A percentile compares a stretch with the other conserved stretches of the same genome.
These are phyloP conservation scores for Tricharina praecox DNA, from an alignment of 495 filamentous ascomycete species.

Conservation along the genomic window DNA sequence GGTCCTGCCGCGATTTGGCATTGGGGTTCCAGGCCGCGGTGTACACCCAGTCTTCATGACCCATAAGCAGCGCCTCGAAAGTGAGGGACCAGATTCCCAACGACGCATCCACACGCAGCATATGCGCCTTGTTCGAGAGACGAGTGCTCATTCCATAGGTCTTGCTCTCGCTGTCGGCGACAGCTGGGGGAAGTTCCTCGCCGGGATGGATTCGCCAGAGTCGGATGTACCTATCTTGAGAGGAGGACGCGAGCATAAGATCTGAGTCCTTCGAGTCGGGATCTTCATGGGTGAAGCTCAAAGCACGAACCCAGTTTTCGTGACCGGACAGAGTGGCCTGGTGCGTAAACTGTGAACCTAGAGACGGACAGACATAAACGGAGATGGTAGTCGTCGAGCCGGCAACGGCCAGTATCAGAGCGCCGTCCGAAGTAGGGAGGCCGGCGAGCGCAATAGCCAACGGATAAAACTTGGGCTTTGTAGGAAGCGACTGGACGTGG, in stretches of 20 bases:
- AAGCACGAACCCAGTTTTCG: slow-evolving; percentile 82
- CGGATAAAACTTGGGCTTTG: slow-evolving; percentile 65
- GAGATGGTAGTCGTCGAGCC: slow-evolving; percentile 68
- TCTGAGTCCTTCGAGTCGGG: slow-evolving; percentile 37
- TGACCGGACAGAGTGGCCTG: slow-evolving; percentile 73
- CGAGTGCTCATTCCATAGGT: slow-evolving; percentile 24
- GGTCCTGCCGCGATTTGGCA: slow-evolving; percentile 25
- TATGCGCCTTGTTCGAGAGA: slow-evolving; percentile 77
- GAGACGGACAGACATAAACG: slow-evolving; percentile 44
- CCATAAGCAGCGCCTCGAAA: slow-evolving; percentile 85
- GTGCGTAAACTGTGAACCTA: slow-evolving; percentile 41
- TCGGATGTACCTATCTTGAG: slow-evolving; percentile 93
- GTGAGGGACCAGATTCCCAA: slow-evolving; percentile 56
- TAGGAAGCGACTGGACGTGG: slow-evolving; percentile 52
- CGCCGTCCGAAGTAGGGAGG: slow-evolving; percentile 35
- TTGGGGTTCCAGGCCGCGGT: slow-evolving; percentile 56
- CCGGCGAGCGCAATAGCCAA: slow-evolving; percentile 46
- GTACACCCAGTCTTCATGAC: slow-evolving; percentile 98
- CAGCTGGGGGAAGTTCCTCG: slow-evolving; percentile 36
- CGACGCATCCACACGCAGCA: slow-evolving; percentile 38
- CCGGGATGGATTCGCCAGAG: slow-evolving; percentile 75
- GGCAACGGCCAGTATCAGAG: slow-evolving; percentile 55
- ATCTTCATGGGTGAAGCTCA: slow-evolving; percentile 56
- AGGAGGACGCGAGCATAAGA: slow-evolving; percentile 75
- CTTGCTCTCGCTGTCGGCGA: slow-evolving; percentile 31